These are phyloP conservation scores for Xylaria curta DNA, from an alignment of 495 filamentous ascomycete species.

Conservation along the genomic window DNA sequence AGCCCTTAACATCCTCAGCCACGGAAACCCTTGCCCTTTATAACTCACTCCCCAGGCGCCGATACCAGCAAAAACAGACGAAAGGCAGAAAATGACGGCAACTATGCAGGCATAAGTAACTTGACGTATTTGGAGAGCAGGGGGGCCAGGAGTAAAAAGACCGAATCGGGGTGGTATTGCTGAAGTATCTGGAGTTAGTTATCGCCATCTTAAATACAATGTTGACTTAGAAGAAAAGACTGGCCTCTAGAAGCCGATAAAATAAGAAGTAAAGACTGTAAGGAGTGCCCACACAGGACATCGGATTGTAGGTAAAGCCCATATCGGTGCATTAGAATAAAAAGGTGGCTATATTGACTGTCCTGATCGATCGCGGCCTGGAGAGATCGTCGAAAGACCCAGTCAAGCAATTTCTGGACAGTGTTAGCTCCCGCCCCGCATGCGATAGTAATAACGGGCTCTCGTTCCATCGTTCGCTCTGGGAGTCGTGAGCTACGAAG, in stretches of 20 bases:
- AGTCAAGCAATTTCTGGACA: neutral
- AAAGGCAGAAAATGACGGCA: neutral
- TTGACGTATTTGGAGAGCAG: neutral
- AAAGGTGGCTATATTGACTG: neutral
- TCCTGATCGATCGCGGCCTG: neutral
- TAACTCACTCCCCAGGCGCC: neutral
- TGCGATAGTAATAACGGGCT: neutral
- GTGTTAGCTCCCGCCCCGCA: neutral
- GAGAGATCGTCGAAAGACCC: neutral
- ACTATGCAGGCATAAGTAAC: neutral
- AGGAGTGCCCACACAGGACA: neutral
- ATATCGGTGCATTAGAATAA: neutral
- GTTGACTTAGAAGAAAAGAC: neutral
- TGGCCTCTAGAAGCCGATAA: neutral
- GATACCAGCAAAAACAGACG: neutral
- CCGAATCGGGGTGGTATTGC: neutral
- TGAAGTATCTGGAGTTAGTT: neutral
- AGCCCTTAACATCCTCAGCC: neutral
- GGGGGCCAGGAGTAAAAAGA: neutral
- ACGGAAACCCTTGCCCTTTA: neutral
- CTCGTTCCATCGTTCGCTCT: neutral
- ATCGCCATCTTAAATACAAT: neutral
- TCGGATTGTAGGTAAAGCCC: neutral
- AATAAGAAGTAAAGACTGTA: neutral
- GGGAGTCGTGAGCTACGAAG: too few species aligned